Percentiles rank a stretch among this genome's conserved stretches.
phyloP scores from a whole-genome alignment of 1,284 basidiomycete species.

The Dichomitus squalens region DNA sequence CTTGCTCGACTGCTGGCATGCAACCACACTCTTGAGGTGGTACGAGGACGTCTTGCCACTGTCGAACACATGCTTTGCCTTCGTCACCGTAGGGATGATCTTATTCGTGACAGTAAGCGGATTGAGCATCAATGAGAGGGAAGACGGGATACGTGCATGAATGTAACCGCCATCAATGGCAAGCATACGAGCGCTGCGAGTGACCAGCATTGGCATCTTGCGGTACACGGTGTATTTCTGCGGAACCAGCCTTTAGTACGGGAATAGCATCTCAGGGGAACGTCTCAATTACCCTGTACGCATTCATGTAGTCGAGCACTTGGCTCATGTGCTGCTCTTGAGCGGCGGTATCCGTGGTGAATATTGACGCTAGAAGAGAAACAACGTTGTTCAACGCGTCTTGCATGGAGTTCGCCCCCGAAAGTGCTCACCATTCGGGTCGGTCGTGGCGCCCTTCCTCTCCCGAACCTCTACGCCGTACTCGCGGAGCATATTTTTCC shows the following conservation, averaged over 20 bases:
- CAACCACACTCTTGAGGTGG: conserved; percentile 86
- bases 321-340: conserved; percentile 62
- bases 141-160: conserved; percentile 60
- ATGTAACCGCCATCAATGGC: conserved; percentile 97
- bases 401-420: not conserved
- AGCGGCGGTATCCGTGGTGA: conserved; percentile 82
- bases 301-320: conserved; percentile 65
- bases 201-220: conserved; percentile 91
- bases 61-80: conserved; percentile 84
- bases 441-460: conserved; percentile 65
- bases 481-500: conserved; percentile 73
- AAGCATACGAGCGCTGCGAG: conserved; percentile 87
- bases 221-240: conserved; percentile 94
- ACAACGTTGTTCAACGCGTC: not conserved
- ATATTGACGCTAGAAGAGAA: conserved; percentile 77
- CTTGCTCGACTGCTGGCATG: conserved; percentile 84
- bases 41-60: conserved; percentile 90
- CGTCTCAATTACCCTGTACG: conserved; percentile 74
- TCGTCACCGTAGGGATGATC: conserved; percentile 89
- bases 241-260: conserved; percentile 1
- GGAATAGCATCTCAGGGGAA: not conserved
- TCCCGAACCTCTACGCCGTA: conserved; percentile 66
- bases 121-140: not conserved
- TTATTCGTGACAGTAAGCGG: conserved; percentile 32
- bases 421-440: conserved; percentile 81